Conservation (phyloP, 495 filamentous ascomycete genomes). For the Daldinia vernicosa region DNA sequence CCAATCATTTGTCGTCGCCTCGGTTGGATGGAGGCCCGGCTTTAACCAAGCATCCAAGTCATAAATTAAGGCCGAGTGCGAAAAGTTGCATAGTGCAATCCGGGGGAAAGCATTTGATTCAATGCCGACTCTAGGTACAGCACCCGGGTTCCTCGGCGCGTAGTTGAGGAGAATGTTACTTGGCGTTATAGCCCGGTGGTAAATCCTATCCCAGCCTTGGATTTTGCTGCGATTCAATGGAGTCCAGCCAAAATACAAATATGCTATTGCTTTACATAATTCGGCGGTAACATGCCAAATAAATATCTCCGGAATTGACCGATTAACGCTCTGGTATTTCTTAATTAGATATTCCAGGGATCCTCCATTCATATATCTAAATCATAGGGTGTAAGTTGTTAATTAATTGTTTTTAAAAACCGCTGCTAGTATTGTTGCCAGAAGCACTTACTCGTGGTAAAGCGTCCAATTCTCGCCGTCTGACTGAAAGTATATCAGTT, state of each 20-base stretch:
- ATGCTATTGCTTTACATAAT: neutral
- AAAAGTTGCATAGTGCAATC: slow-evolving; percentile 1
- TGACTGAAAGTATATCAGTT: neutral
- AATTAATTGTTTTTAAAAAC: neutral
- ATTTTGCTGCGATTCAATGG: neutral
- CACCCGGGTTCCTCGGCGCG: neutral
- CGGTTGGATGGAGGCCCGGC: neutral
- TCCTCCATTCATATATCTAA: slow-evolving; percentile 18
- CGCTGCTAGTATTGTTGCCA: neutral
- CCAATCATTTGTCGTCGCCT: neutral
- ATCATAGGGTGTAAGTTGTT: neutral
- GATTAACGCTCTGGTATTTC: neutral
- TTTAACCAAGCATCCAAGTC: neutral
- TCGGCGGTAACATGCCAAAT: slow-evolving; percentile 19
- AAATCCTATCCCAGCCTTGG: neutral
- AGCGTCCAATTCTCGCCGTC: neutral
- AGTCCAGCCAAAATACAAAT: neutral
- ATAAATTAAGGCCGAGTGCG: neutral
- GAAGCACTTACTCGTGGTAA: slow-evolving; percentile 14
- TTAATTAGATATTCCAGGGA: neutral
- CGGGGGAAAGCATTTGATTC: slow-evolving; percentile 7
- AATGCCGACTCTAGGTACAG: neutral
- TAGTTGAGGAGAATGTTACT: slow-evolving; percentile 12
- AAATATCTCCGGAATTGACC: slow-evolving; percentile 8
- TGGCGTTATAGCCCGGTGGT: slow-evolving; percentile 1